These are phyloP conservation scores for Pelargonium fulgidum DNA, from an alignment of 441 rosid genomes.

Conservation along the genomic window DNA sequence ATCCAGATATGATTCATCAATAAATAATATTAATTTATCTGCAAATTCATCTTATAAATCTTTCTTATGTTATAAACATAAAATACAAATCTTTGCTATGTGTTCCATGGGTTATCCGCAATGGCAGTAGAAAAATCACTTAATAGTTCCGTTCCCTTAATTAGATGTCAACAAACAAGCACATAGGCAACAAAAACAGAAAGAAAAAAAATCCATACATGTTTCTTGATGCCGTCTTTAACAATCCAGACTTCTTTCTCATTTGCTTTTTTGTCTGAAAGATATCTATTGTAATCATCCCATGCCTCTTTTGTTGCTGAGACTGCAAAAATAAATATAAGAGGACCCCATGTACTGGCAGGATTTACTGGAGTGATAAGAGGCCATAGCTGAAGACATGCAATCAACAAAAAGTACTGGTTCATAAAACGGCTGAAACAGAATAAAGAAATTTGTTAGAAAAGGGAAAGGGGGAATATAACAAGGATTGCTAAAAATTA, in stretches of 20 bases:
- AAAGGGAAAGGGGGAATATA: neutral
- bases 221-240: conserved; percentile 61
- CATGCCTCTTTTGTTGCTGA: conserved; percentile 99
- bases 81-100: neutral
- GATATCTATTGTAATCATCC: conserved; percentile 97
- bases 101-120: neutral
- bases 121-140: neutral
- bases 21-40: neutral
- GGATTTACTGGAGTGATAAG: conserved; percentile 99
- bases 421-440: conserved; percentile 95
- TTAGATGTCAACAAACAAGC: conserved; percentile 1
- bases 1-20: too few species aligned
- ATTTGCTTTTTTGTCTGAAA: conserved; percentile 92
- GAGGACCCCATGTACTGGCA: conserved; percentile 99
- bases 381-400: conserved; percentile 99
- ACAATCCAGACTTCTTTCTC: conserved; percentile 96
- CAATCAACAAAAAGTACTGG: conserved; percentile 95
- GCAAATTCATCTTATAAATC: neutral
- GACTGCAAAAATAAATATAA: conserved; percentile 87
- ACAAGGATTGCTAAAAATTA: conserved; percentile 8
- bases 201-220: conserved; percentile 40
- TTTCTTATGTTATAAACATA: neutral
- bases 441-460: conserved; percentile 11
- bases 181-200: conserved; percentile 6
- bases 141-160: neutral